Conservation (phyloP, 345 rosid genomes). For the Hibiscus trionum region DNA sequence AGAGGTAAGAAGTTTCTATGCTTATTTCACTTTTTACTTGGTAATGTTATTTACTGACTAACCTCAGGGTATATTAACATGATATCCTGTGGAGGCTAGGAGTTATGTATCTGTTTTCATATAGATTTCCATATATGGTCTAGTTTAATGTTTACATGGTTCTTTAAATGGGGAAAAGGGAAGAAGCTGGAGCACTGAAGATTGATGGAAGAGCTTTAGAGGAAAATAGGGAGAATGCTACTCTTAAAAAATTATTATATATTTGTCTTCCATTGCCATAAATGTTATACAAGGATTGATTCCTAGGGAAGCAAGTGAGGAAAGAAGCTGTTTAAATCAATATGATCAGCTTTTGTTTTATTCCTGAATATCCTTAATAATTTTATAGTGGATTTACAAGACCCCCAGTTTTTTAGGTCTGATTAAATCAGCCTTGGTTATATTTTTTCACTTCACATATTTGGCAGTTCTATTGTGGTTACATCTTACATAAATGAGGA, state of each 20-base stretch:
- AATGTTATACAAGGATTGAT: not conserved
- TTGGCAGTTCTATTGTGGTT: not conserved
- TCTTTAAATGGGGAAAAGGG: not conserved
- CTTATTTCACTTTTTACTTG: not conserved
- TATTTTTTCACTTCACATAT: not conserved
- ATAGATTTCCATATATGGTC: not conserved
- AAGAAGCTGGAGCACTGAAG: not conserved
- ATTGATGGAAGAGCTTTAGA: not conserved
- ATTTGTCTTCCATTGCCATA: not conserved
- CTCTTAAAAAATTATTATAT: not conserved
- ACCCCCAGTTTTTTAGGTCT: not conserved
- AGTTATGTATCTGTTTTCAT: not conserved
- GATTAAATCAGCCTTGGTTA: not conserved
- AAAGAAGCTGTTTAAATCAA: not conserved
- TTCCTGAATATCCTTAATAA: not conserved
- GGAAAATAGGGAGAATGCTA: not conserved
- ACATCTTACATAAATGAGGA: not conserved
- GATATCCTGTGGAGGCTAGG: not conserved
- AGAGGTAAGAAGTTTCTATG: constrained; percentile 56
- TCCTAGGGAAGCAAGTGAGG: not conserved
- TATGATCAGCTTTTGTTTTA: not conserved
- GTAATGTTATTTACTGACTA: not conserved
- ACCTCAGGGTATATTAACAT: not conserved
- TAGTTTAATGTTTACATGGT: not conserved
- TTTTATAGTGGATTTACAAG: not conserved